phyloP scores from a whole-genome alignment of 2,329 filamentous ascomycete species.

The Pyrenophora tritici-repentis region DNA sequence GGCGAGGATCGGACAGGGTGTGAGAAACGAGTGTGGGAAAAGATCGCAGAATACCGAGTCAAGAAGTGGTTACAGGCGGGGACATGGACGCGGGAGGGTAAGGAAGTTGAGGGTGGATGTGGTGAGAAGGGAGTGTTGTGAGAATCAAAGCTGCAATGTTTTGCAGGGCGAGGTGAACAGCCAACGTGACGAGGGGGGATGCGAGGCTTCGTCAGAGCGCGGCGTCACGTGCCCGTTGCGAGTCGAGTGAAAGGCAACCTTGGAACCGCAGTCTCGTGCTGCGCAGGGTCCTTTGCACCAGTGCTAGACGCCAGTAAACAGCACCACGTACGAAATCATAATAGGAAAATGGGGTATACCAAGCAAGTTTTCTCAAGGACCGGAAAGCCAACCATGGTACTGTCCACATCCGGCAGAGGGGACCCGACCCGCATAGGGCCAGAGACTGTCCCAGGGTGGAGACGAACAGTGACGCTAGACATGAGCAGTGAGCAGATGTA shows the following conservation, averaged over 20 bases:
- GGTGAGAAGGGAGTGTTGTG: not conserved
- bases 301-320: constrained; percentile 34
- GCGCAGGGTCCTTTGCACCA: constrained; percentile 6
- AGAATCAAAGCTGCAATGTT: not conserved
- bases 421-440: constrained; percentile 14
- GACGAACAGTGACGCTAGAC: constrained; percentile 11
- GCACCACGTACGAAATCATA: constrained; percentile 28
- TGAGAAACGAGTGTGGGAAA: too few species aligned
- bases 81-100: not conserved
- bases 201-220: not conserved
- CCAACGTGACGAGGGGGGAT: not conserved
- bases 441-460: constrained; percentile 4
- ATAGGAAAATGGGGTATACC: constrained; percentile 32
- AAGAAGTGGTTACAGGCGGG: not conserved
- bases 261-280: constrained; percentile 1
- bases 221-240: constrained; percentile 1
- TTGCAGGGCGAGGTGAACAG: not conserved
- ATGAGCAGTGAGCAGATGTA: constrained; percentile 11
- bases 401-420: constrained; percentile 23
- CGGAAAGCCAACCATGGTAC: constrained; percentile 25
- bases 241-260: not conserved
- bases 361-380: constrained; percentile 26
- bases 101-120: not conserved
- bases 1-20: too few species aligned
- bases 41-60: too few species aligned